Evolutionary conservation across 495 filamentous ascomycete genomes (phyloP), one percentile per base, ranked within the genome.

Genomic region (Friedmanniomyces simplex): DNA sequence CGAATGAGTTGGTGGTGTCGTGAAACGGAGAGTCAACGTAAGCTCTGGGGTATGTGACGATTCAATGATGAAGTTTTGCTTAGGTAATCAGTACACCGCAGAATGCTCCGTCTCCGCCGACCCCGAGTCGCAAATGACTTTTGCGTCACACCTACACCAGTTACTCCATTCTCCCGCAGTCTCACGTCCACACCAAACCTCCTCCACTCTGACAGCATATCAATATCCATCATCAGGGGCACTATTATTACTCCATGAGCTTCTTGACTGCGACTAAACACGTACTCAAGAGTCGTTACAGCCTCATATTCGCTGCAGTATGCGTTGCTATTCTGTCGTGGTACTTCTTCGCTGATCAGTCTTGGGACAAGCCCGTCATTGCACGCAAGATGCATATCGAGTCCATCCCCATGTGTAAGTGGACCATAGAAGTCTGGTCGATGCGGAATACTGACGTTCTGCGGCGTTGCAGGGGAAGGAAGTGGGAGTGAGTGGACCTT

Each of bases 371-470:
- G 63, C 50, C 57, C 30, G 41, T 49, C 7, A 34, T 28, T 20
- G 68, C 64, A 12, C 70, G 75, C 68, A 70, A 75, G 62, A 98
- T 98, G 93, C 90, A 96, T 84, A 86, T 98, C 72, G 82, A 90
- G 70, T 89, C 89, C 55, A 95, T 98, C 75, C 93, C 93, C 34
- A 98, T 97, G 93, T 97, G 91, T 96, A 82, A 67, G 87, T 79
- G 20, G 22, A 57, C 36, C 18, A 13, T 48, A 21, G 1, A 16
- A 2, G 16, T 24, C 22, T 16, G n/a, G 20, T 12, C 20, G 13
- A 41, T 13, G n/a, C 6, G 21, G 57, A 12, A 7, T 16, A 39
- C 37, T 22, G n/a, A 54, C 14, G 20, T 13, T 11, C 32, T 60
- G 32, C 52, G 51, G 22, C 34, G 43, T 37, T 43, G n/a, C 43